Evolutionary conservation across 2,329 filamentous ascomycete genomes (phyloP).

Genomic region (Dactylellina haptotyla): DNA sequence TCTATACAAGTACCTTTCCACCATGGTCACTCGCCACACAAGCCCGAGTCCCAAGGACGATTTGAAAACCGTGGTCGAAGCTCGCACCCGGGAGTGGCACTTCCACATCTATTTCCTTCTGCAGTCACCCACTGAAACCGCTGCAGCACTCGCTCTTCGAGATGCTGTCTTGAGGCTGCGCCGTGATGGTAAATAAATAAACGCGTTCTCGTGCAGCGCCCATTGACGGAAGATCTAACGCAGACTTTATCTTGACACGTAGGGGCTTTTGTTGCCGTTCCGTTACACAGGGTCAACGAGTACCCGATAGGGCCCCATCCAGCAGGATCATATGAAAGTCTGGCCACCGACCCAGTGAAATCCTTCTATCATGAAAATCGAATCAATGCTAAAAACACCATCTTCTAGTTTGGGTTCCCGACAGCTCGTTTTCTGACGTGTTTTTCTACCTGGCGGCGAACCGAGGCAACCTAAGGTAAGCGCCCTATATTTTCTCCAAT

Average conservation of each 20-base stretch:
- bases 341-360: conserved; percentile 19
- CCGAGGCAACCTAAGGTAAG: conserved; percentile 56
- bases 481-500: background rate
- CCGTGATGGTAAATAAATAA: conserved; percentile 59
- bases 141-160: conserved; percentile 60
- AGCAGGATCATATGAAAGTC: conserved; percentile 61
- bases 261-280: conserved; percentile 61
- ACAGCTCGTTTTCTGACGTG: conserved; percentile 61
- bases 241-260: background rate
- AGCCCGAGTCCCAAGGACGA: conserved; percentile 4
- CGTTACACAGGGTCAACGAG: conserved; percentile 59
- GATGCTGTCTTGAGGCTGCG: conserved; percentile 60
- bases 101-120: conserved; percentile 61
- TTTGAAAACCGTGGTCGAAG: conserved; percentile 16
- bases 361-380: background rate
- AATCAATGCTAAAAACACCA: background rate
- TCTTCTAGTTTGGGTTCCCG: conserved; percentile 59
- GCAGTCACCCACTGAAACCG: conserved; percentile 59
- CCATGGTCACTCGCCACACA: conserved; percentile 22
- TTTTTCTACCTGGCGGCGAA: conserved; percentile 61
- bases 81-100: conserved; percentile 57
- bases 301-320: conserved; percentile 60
- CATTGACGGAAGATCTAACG: background rate
- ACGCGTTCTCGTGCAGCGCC: too few species aligned
- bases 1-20: too few species aligned